Evolutionary conservation across 1,139 yeast species (phyloP), one percentile per base, ranked within the genome.

Genomic region (Wickerhamiella infanticola): DNA sequence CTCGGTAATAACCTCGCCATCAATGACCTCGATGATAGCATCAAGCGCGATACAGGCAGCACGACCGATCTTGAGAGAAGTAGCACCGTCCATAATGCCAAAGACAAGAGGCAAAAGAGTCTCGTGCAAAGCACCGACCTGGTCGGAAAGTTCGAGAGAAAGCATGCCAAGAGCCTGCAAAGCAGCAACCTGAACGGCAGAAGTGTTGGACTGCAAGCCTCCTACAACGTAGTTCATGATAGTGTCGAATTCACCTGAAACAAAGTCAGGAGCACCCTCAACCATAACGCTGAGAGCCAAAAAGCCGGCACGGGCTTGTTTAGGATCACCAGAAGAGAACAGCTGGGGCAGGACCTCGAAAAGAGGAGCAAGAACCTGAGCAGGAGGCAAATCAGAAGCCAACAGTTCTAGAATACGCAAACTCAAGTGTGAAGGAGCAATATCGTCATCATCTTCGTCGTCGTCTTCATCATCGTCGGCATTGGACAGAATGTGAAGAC

Each of bases 241-340:
- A 60, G 79, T 79, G 51, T 75, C 73, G 52, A 88, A 67, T 59
- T 85, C 93, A 46, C 81, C 73, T 44, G 88, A 75, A 57, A 83
- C 74, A 64, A 73, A 88, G 61, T 90, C 98, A 52, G 97, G 97
- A 41, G 97, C 90, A 61, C 98, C 98, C 53, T 82, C 76, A 45
- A 84, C 82, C 45, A 93, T 78, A 48, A 79, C 85, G 55, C 94
- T 88, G 52, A 90, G 70, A 39, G 94, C 75, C 58, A 84, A 70
- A 50, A 86, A 72, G 48, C 82, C 93, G 51, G 95, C 95, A 66
- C 95, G 80, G 69, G 94, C 79, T 66, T 82, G 86, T 53, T 77
- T 81, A 50, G 74, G 73, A 61, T 82, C 77, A 25, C 76, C 53
- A 23, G 94, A 80, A 44, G 69, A 63, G 54, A 83, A 70, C 71